Conservation (phyloP, 305 asterid genomes). For the Fraxinus paxiana region DNA sequence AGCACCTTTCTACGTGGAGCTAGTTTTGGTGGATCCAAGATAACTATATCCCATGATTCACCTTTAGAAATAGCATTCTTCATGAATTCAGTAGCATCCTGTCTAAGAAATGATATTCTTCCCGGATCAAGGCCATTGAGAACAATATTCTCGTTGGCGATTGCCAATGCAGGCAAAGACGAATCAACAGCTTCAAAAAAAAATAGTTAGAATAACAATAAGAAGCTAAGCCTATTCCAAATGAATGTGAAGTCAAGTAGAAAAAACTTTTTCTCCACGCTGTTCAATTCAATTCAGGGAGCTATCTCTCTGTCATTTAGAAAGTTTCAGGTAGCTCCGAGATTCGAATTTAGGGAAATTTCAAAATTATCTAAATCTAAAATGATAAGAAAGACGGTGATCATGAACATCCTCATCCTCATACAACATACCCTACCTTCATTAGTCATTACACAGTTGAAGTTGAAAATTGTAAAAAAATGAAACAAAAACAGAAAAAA, state of each 20-base stretch:
- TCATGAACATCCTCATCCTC: not conserved
- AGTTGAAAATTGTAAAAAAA: not conserved
- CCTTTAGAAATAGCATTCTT: slow-evolving; percentile 64
- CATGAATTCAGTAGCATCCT: slow-evolving; percentile 81
- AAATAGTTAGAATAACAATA: not conserved
- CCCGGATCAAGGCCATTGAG: slow-evolving; percentile 26
- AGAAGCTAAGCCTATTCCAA: not conserved
- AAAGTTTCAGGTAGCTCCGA: not conserved
- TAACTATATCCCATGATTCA: slow-evolving; percentile 83
- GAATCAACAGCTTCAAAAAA: slow-evolving; percentile 74
- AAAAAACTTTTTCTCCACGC: not conserved
- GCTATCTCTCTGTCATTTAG: not conserved
- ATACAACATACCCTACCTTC: not conserved
- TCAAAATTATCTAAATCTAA: not conserved
- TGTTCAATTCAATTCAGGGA: not conserved
- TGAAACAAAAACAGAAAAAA: not conserved
- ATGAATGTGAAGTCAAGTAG: not conserved
- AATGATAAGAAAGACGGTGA: not conserved
- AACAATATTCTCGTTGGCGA: slow-evolving; percentile 67
- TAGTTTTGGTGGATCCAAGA: slow-evolving; percentile 93
- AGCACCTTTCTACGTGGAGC: slow-evolving; percentile 83
- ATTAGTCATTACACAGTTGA: not conserved
- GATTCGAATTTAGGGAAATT: not conserved
- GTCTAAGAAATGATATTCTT: slow-evolving; percentile 57
- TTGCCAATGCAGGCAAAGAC: slow-evolving; percentile 76